These are phyloP conservation scores for Colletotrichum sp. DNA, from an alignment of 2,329 filamentous ascomycete genomes.

Conservation along the genomic window DNA sequence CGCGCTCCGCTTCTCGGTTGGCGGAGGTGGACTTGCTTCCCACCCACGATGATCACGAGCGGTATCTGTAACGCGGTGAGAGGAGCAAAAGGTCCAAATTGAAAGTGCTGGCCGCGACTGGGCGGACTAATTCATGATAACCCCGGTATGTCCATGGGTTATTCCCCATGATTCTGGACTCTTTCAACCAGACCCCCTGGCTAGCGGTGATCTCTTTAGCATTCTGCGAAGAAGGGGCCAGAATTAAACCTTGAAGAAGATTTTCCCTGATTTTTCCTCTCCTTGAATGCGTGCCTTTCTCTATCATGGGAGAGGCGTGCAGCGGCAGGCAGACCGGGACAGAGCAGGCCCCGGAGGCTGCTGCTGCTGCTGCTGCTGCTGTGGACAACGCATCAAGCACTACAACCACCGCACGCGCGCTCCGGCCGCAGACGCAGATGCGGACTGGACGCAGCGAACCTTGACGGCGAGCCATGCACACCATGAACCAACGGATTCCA, in stretches of 20 bases:
- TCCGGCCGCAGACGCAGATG: background rate
- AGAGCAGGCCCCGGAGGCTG: background rate
- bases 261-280: background rate
- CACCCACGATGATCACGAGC: background rate
- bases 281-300: background rate
- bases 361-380: background rate
- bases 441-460: background rate
- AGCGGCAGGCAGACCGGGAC: background rate
- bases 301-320: background rate
- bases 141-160: background rate
- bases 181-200: background rate
- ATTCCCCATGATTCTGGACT: background rate
- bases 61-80: background rate
- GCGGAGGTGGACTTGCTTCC: background rate
- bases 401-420: background rate
- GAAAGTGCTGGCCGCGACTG: background rate
- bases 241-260: background rate
- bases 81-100: background rate
- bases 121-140: background rate
- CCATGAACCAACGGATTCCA: background rate
- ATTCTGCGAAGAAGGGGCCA: background rate
- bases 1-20: background rate
- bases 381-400: background rate
- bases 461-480: background rate
- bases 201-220: background rate